Conservation (phyloP, 768 basidiomycete genomes). For the Hygrophoropsis aurantiaca region DNA sequence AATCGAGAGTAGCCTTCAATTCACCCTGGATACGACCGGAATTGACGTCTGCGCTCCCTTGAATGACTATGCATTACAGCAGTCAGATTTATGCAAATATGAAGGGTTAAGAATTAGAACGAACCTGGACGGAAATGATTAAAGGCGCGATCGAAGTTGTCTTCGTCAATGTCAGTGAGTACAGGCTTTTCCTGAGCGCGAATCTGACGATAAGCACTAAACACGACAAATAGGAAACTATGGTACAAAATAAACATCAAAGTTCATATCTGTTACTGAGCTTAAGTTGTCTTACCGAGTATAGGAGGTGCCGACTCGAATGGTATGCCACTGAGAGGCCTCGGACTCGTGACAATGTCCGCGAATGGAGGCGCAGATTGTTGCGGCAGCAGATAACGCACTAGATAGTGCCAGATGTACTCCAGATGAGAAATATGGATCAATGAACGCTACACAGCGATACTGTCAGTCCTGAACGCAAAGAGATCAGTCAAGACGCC, state of each 20-base stretch:
- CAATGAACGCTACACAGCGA: slow-evolving; percentile 48
- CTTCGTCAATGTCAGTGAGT: slow-evolving; percentile 40
- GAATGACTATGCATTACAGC: slow-evolving; percentile 59
- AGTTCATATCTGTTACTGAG: not conserved
- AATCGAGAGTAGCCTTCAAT: slow-evolving; percentile 74
- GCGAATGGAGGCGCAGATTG: slow-evolving; percentile 46
- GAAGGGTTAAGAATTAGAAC: not conserved
- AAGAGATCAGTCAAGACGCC: slow-evolving; percentile 9
- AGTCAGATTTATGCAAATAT: not conserved
- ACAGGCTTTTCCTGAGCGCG: slow-evolving; percentile 36
- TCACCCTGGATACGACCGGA: slow-evolving; percentile 67
- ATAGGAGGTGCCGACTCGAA: slow-evolving; percentile 44
- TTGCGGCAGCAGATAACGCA: slow-evolving; percentile 45
- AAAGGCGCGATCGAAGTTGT: slow-evolving; percentile 46
- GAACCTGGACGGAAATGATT: slow-evolving; percentile 39
- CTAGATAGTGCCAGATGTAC: slow-evolving; percentile 53
- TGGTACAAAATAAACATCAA: not conserved
- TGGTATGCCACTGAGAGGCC: slow-evolving; percentile 43
- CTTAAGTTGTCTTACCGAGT: slow-evolving; percentile 45
- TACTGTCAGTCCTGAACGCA: not conserved
- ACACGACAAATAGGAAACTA: slow-evolving; percentile 37
- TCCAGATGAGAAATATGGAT: slow-evolving; percentile 63
- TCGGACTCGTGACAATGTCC: slow-evolving; percentile 44
- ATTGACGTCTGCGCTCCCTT: slow-evolving; percentile 78
- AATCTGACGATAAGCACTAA: slow-evolving; percentile 46